These are phyloP conservation scores for Waltergamsia citrina DNA, from an alignment of 2,329 filamentous ascomycete species.

Conservation along the genomic window DNA sequence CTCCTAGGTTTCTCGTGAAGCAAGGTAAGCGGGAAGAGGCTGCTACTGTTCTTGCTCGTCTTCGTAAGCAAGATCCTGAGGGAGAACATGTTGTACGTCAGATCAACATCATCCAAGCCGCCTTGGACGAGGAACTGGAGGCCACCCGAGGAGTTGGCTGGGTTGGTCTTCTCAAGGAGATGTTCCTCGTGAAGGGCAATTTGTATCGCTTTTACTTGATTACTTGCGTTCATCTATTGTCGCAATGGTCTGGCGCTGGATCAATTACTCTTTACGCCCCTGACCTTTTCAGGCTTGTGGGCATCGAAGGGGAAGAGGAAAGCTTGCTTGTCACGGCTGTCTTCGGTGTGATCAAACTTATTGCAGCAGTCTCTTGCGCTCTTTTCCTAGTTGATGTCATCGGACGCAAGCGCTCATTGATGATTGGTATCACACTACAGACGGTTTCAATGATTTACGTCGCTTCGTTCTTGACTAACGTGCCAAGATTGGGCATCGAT, in stretches of 20 bases:
- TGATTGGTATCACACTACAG: slow-evolving; percentile 51
- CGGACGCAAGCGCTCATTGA: slow-evolving; percentile 60
- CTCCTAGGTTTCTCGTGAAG: slow-evolving; percentile 63
- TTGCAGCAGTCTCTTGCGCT: slow-evolving; percentile 57
- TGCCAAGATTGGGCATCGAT: slow-evolving; percentile 43
- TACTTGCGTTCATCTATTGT: slow-evolving; percentile 59
- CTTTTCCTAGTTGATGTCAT: slow-evolving; percentile 74
- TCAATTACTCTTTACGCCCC: slow-evolving; percentile 71
- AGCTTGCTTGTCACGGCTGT: slow-evolving; percentile 65
- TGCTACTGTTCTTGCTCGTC: slow-evolving; percentile 38
- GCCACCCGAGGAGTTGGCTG: slow-evolving; percentile 56
- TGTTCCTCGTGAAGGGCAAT: slow-evolving; percentile 58
- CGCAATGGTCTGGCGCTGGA: slow-evolving; percentile 65
- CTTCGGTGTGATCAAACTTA: slow-evolving; percentile 67
- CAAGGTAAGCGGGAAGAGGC: slow-evolving; percentile 50
- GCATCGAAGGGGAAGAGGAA: slow-evolving; percentile 57
- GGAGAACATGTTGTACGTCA: slow-evolving; percentile 54
- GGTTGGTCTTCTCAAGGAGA: slow-evolving; percentile 57
- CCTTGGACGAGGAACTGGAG: slow-evolving; percentile 64
- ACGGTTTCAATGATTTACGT: slow-evolving; percentile 53
- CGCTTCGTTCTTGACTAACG: slow-evolving; percentile 50
- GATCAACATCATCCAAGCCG: slow-evolving; percentile 52
- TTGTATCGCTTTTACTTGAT: slow-evolving; percentile 64
- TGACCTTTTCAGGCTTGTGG: slow-evolving; percentile 63
- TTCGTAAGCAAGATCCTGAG: slow-evolving; percentile 50